These are phyloP conservation scores for Apiotrichum porosum DNA, from an alignment of 1,284 basidiomycete species.

Conservation along the genomic window DNA sequence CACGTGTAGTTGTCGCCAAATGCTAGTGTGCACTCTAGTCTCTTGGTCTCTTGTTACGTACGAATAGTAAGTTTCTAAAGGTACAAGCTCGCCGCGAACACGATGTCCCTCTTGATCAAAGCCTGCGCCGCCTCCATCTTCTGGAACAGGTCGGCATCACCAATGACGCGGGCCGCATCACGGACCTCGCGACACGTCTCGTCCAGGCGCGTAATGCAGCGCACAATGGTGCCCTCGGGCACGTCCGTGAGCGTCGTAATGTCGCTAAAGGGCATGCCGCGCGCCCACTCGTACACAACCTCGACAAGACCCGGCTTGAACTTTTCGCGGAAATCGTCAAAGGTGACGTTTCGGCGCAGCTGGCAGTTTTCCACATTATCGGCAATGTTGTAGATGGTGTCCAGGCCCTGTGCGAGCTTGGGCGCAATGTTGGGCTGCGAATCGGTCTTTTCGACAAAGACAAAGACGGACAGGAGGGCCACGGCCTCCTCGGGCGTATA, in stretches of 20 bases:
- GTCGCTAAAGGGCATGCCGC: constrained; percentile 94
- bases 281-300: constrained; percentile 98
- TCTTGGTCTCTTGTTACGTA: too few species aligned
- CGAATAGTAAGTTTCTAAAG: constrained; percentile 57
- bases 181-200: constrained; percentile 96
- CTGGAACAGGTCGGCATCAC: constrained; percentile 88
- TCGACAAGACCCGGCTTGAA: constrained; percentile 88
- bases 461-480: constrained; percentile 91
- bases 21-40: too few species aligned
- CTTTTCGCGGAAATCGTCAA: constrained; percentile 65
- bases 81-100: constrained; percentile 80
- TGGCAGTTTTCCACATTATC: constrained; percentile 78
- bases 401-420: constrained; percentile 65
- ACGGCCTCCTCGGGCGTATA: constrained; percentile 96
- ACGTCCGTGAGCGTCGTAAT: constrained; percentile 92
- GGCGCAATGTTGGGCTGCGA: constrained; percentile 72
- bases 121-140: constrained; percentile 96
- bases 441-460: constrained; percentile 96
- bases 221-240: constrained; percentile 93
- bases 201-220: constrained; percentile 91
- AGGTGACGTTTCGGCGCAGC: constrained; percentile 68
- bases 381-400: constrained; percentile 72
- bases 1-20: background rate
- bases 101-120: constrained; percentile 88
- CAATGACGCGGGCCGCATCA: constrained; percentile 95